Base-by-base conservation (phyloP, 78 protist species). In the Chrysochromulina parva region DNA sequence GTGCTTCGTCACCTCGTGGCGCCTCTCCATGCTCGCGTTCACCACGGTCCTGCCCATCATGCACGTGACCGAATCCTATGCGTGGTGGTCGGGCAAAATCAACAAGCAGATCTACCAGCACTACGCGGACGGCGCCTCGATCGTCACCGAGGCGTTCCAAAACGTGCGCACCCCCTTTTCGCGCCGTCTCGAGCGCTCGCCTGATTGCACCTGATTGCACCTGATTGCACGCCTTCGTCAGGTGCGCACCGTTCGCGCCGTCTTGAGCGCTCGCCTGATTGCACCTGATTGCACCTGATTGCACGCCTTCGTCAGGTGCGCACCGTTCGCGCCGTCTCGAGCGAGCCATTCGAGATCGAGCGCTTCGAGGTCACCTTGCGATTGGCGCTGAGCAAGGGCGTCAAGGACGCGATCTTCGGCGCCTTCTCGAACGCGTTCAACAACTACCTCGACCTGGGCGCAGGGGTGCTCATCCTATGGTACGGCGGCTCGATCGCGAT, bases 381-480 rank as follows among this genome's bases (percentile, higher is more conserved):
- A 58, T 4, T 17, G 71, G 80, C 80, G 80, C 52, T 71, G 55
- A 2, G 53, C 53, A 71, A 71, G 80, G 80, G 80, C 14, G 52
- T 71, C 13, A 5, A 16, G n/a, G 80, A 71, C 80, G 47, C 80
- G 16, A 10, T 38, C 17, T 11, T 71, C 52, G 80, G 80, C 52
- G 38, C 80, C 16, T 14, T 71, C 17, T 26, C 80, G 2, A 10
- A 38, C 4, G 38, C 52, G 55, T 71, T 71, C 53, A 38, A 24
- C 52, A 71, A 38, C 52, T 71, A 38, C 20, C 80, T 71, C 80
- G 90, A 86, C 60, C 76, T 59, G 47, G 90, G 90, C 26, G 90
- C 90, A 16, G 47, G 55, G 5, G 90, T 88, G 81, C 58, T 88
- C 28, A 88, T 88, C 81, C 90, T 88, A 50, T 88, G 81, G 85